Evolutionary conservation across 2,329 filamentous ascomycete genomes (phyloP), one percentile per base, ranked within the genome.

Genomic region (Fusarium musae): DNA sequence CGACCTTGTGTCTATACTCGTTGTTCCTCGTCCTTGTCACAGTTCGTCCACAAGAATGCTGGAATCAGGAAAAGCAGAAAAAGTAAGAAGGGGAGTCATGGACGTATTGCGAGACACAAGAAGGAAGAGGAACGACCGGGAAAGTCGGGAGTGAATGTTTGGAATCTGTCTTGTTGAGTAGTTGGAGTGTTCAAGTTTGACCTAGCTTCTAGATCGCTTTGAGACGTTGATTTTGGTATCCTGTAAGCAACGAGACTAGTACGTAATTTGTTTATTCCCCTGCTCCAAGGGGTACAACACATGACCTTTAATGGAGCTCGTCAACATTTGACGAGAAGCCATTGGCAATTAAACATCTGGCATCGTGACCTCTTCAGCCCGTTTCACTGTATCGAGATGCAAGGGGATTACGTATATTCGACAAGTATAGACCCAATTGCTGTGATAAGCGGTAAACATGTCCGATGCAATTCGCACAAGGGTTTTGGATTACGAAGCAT

Each of bases 321-420:
- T 65, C 46, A 77, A 67, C 36, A 49, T 62, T 66, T 54, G 59
- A 66, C 59, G 57, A 66, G 42, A 63, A 60, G 63, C 73, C 68
- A 77, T 69, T 71, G 68, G 75, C 64, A 77, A 77, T 77, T 77
- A 77, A 76, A 75, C 64, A 77, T 73, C 63, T 68, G 73, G 63
- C 75, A 77, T 76, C 75, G 75, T 77, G 75, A 77, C 73, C 69
- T 54, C 43, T 64, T 63, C 73, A 77, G 59, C 61, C 63, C 39
- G 54, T 60, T 50, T 68, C 39, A 28, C 57, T 49, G 54, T 59
- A 36, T 72, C 37, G 37, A 34, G 53, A 57, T 69, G 49, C 46
- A 50, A 37, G 47, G 52, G 50, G 39, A 37, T 64, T 72, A 72
- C 68, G 68, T 66, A 66, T 65, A 52, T 66, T 64, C 23, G 56